Conservation (phyloP, 768 basidiomycete genomes). For the Lactarius quietus region DNA sequence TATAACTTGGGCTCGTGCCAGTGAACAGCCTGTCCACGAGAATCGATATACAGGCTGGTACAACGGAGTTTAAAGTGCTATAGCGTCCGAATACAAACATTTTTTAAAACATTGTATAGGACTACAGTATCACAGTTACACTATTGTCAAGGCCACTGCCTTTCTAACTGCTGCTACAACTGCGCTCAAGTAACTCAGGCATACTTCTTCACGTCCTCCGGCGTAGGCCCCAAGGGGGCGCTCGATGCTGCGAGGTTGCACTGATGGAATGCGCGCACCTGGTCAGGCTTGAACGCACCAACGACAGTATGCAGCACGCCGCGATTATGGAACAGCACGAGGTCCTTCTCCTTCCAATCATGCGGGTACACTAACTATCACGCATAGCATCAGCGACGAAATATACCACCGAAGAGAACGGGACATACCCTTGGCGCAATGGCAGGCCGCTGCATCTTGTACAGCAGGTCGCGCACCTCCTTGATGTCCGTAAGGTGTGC, state of each 20-base stretch:
- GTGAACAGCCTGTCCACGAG: too few species aligned
- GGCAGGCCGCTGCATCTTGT: slow-evolving; percentile 85
- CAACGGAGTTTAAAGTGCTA: too few species aligned
- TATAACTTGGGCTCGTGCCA: too few species aligned
- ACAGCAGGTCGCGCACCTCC: slow-evolving; percentile 67
- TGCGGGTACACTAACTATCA: slow-evolving; percentile 78
- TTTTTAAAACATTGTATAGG: too few species aligned
- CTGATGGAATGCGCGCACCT: slow-evolving; percentile 77
- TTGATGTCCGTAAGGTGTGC: slow-evolving; percentile 69
- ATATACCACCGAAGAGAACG: neutral
- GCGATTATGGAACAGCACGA: slow-evolving; percentile 85
- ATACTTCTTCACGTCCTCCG: slow-evolving; percentile 63
- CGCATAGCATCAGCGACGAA: neutral
- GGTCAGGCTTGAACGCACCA: slow-evolving; percentile 63
- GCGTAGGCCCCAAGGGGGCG: slow-evolving; percentile 62
- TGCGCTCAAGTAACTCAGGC: too few species aligned
- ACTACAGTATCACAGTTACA: too few species aligned
- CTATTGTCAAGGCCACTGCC: too few species aligned
- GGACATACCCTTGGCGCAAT: slow-evolving; percentile 68
- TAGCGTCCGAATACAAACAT: too few species aligned
- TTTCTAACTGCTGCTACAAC: too few species aligned
- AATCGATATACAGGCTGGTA: too few species aligned
- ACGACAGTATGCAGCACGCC: slow-evolving; percentile 79
- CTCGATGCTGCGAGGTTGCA: slow-evolving; percentile 82
- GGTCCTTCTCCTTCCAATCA: slow-evolving; percentile 76